phyloP scores from a whole-genome alignment of 2,329 filamentous ascomycete genomes.

The Endocalyx cinctus region DNA sequence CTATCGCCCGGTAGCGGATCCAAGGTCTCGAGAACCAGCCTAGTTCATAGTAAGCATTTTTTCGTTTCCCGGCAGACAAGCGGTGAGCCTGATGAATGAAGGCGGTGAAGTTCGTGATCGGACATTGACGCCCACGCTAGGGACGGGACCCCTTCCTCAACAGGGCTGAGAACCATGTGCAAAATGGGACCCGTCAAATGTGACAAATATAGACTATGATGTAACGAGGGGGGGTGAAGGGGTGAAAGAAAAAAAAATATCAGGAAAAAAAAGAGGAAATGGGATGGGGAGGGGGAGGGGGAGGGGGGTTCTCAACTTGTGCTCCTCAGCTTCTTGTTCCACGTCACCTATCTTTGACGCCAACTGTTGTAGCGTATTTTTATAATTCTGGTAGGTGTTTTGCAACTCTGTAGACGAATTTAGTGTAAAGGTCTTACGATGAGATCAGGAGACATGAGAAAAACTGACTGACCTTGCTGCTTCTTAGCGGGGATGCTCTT shows the following conservation, averaged over 20 bases:
- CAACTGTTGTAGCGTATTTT: constrained; percentile 78
- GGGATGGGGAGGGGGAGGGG: too few relatives aligned
- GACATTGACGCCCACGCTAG: constrained; percentile 15
- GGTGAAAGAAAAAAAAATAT: constrained; percentile 29
- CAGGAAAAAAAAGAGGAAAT: too few relatives aligned
- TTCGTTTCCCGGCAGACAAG: constrained; percentile 18
- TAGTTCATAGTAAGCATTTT: constrained; percentile 35
- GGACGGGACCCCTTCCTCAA: constrained; percentile 10
- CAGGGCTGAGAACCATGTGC: constrained; percentile 8
- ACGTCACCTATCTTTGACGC: constrained; percentile 97
- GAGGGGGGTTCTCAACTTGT: too few relatives aligned
- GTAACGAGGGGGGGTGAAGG: constrained; percentile 4
- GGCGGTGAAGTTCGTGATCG: constrained; percentile 24
- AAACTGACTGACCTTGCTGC: constrained; percentile 60
- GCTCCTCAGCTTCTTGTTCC: constrained; percentile 94
- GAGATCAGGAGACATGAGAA: too few relatives aligned
- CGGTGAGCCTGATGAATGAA: constrained; percentile 31
- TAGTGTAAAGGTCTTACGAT: constrained; percentile 13
- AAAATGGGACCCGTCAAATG: neutral
- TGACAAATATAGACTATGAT: too few relatives aligned
- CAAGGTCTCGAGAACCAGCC: constrained; percentile 90
- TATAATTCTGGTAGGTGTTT: constrained; percentile 72
- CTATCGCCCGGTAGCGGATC: constrained; percentile 76
- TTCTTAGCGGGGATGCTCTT: constrained; percentile 59
- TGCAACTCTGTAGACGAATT: constrained; percentile 61